Percentiles rank a stretch among this genome's conserved stretches.
phyloP scores from a whole-genome alignment of 164 flowering plant species.

The Vitis rupestris region DNA sequence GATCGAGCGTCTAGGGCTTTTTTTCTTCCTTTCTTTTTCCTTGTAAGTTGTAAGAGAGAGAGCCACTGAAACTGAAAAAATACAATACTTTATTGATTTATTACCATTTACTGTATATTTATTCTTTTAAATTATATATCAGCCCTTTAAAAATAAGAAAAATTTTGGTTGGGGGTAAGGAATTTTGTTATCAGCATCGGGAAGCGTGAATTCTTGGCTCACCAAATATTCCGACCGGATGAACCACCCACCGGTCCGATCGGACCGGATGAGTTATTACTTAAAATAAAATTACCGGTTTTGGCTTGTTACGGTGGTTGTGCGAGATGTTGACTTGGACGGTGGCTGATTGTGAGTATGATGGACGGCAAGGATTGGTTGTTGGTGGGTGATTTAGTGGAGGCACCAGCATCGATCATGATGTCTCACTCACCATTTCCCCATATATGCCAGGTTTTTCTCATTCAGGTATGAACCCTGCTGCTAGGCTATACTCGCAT shows the following conservation, averaged over 20 bases:
- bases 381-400: background rate
- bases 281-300: too few relatives aligned
- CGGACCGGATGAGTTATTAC: background rate
- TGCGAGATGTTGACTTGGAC: slow-evolving; percentile 12
- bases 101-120: too few relatives aligned
- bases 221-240: slow-evolving; percentile 26
- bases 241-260: background rate
- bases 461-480: too few relatives aligned
- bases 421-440: slow-evolving; percentile 16
- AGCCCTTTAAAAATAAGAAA: too few relatives aligned
- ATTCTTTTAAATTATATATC: too few relatives aligned
- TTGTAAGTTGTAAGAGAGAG: background rate
- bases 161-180: slow-evolving; percentile 24
- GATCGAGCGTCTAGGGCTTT: slow-evolving; percentile 18
- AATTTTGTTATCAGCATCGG: slow-evolving; percentile 25
- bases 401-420: slow-evolving; percentile 3
- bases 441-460: background rate
- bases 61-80: background rate
- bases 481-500: too few relatives aligned
- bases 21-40: background rate
- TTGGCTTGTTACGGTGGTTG: background rate
- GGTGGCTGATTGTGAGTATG: slow-evolving; percentile 9
- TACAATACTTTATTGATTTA: too few relatives aligned
- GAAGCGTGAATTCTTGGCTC: slow-evolving; percentile 41
- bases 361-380: slow-evolving; percentile 20